Conservation (phyloP, 1,284 basidiomycete genomes). For the Cyathus olla region DNA sequence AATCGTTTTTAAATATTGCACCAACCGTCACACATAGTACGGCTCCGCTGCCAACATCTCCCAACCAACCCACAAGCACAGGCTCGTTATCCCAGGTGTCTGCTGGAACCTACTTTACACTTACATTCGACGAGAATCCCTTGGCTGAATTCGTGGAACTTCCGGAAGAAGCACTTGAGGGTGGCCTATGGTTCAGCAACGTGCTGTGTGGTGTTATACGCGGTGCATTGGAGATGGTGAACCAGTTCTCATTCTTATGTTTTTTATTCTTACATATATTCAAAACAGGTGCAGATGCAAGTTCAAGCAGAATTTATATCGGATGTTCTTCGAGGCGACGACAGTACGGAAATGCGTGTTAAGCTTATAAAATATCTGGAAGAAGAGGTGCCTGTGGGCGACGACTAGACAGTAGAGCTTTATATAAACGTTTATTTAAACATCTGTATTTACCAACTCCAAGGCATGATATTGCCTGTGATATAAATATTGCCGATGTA, state of each 20-base stretch:
- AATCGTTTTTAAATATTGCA: constrained; percentile 95
- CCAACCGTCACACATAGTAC: constrained; percentile 83
- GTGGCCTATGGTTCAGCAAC: constrained; percentile 97
- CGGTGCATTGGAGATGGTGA: constrained; percentile 97
- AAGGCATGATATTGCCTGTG: too few relatives aligned
- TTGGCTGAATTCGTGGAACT: constrained; percentile 98
- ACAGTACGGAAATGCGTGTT: constrained; percentile 94
- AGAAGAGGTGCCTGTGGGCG: constrained; percentile 89
- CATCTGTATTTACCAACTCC: too few relatives aligned
- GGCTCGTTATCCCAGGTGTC: constrained; percentile 47
- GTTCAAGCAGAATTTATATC: constrained; percentile 92
- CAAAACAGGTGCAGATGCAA: constrained; percentile 91
- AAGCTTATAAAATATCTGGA: constrained; percentile 92
- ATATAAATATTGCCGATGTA: too few relatives aligned
- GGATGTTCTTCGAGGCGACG: constrained; percentile 93
- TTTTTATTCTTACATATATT: constrained; percentile 4
- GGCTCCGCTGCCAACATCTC: constrained; percentile 57
- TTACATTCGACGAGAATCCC: constrained; percentile 96
- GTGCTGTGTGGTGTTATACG: constrained; percentile 94
- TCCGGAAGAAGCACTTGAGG: constrained; percentile 92
- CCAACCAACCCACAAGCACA: constrained; percentile 56
- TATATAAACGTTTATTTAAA: not conserved
- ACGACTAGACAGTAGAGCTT: constrained; percentile 62
- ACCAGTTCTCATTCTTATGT: constrained; percentile 19
- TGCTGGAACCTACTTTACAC: constrained; percentile 75